Base-by-base conservation (phyloP, 257 asterid genomes). In the Nicotiana undulata region DNA sequence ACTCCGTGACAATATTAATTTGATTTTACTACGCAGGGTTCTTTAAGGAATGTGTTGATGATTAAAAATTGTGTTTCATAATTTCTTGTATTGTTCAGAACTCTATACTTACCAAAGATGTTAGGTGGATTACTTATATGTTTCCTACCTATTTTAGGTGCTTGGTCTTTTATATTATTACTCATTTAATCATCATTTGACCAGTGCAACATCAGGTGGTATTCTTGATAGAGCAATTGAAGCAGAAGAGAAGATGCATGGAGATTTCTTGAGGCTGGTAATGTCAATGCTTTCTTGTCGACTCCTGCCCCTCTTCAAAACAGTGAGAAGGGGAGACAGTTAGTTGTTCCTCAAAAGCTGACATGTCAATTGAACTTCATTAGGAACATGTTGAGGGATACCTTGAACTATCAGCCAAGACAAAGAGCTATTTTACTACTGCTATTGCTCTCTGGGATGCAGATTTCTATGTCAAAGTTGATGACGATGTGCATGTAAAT, bases 321-420 rank as follows among this genome's bases (percentile, higher is more conserved):
- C 67, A n/a, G 31, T 8, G 56, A n/a, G 0, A 34, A 37, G 76
- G 53, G 37, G 6, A 67, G 55, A 70, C 12, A 70, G 34, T 70
- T 22, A 44, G 59, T 44, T 22, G 77, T 70, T 70, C 77, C 59
- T 70, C 77, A 6, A 44, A 44, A 44, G 13, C 11, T 68, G 56
- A 68, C 9, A 3, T 70, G 6, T 1, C 7, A 44, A 22, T 46
- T 22, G 59, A 70, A 46, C n/a, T 70, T 12, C 37, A 3, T 46
- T 82, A 93, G 98, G 96, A 92, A 9, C 97, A 93, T 79, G 94
- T 93, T 55, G 97, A 92, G 85, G 98, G 97, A 77, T 93, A 92
- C 90, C 97, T 90, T 65, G 98, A 92, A 85, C 81, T 93, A 79
- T 93, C 97, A 22, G 96, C 97, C 68, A 93, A 93, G 88, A 93